Conservation (phyloP, 164 flowering plant genomes). For the Pachysandra terminalis region DNA sequence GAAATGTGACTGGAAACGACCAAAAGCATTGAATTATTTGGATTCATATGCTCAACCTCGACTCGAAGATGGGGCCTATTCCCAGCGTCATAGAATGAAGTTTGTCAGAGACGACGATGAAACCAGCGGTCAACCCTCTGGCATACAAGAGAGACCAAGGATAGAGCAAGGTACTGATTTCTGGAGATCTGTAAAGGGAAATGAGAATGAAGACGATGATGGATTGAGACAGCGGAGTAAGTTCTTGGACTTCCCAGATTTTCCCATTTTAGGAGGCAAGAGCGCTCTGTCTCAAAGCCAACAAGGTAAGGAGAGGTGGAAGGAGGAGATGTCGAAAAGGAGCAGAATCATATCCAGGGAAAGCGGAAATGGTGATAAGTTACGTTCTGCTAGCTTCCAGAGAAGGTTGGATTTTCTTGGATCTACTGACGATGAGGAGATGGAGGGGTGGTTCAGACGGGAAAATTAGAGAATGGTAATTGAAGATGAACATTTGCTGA, state of each 20-base stretch:
- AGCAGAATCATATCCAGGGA: slow-evolving; percentile 12
- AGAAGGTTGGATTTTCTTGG: slow-evolving; percentile 20
- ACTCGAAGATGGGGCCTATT: slow-evolving; percentile 10
- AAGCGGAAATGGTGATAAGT: slow-evolving; percentile 19
- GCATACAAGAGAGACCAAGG: slow-evolving; percentile 11
- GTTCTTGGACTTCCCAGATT: slow-evolving; percentile 33
- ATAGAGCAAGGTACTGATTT: slow-evolving; percentile 7
- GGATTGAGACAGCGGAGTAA: slow-evolving; percentile 12
- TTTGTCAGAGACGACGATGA: slow-evolving; percentile 16
- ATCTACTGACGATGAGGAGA: slow-evolving; percentile 48
- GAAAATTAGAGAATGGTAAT: slow-evolving; percentile 5
- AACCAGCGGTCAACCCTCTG: slow-evolving; percentile 8
- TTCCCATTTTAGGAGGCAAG: slow-evolving; percentile 60
- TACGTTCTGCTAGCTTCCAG: slow-evolving; percentile 3
- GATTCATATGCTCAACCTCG: slow-evolving; percentile 14
- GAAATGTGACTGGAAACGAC: slow-evolving; percentile 70
- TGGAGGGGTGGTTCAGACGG: slow-evolving; percentile 69
- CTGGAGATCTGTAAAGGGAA: slow-evolving; percentile 39
- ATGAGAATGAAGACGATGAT: slow-evolving; percentile 13
- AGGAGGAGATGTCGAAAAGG: slow-evolving; percentile 37
- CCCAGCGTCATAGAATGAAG: slow-evolving; percentile 2
- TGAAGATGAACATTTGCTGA: background rate
- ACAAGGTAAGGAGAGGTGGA: slow-evolving; percentile 45
- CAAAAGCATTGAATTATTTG: slow-evolving; percentile 38
- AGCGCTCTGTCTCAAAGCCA: slow-evolving; percentile 38